Evolutionary conservation across 176 grass and related monocot species (phyloP).

Genomic region (Aegilops bicornis): DNA sequence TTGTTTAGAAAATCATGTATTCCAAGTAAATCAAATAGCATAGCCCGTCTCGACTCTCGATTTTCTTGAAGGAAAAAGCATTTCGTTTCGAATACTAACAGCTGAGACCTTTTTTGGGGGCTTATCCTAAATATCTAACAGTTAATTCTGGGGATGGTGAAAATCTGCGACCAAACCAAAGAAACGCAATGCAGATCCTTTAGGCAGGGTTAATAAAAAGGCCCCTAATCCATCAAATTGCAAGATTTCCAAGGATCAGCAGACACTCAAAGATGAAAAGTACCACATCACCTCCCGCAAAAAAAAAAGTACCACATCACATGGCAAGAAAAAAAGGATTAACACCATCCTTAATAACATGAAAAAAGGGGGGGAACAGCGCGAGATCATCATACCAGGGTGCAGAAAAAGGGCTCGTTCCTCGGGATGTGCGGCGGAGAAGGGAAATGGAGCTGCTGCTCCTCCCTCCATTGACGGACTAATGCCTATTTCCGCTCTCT

Average conservation of each 20-base stretch:
- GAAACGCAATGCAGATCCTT: neutral
- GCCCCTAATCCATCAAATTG: neutral
- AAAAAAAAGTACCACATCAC: neutral
- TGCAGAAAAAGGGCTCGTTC: neutral
- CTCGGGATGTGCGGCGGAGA: neutral
- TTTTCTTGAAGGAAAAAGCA: neutral
- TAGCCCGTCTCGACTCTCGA: neutral
- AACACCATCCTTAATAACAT: neutral
- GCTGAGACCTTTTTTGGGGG: neutral
- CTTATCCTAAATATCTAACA: neutral
- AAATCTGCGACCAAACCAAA: neutral
- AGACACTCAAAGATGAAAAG: neutral
- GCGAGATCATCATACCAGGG: constrained; percentile 28
- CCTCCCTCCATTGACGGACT: constrained; percentile 31
- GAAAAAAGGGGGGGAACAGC: neutral
- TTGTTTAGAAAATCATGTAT: too few species aligned
- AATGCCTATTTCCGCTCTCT: constrained; percentile 15
- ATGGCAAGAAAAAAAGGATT: neutral
- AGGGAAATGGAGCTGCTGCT: constrained; percentile 28
- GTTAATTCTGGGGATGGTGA: neutral
- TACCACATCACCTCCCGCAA: neutral
- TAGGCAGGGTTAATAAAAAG: neutral
- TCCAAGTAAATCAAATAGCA: neutral
- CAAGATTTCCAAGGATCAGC: neutral
- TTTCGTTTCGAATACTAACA: neutral